These are phyloP conservation scores for Alternaria infectoria DNA, from an alignment of 2,329 filamentous ascomycete species.

Conservation along the genomic window DNA sequence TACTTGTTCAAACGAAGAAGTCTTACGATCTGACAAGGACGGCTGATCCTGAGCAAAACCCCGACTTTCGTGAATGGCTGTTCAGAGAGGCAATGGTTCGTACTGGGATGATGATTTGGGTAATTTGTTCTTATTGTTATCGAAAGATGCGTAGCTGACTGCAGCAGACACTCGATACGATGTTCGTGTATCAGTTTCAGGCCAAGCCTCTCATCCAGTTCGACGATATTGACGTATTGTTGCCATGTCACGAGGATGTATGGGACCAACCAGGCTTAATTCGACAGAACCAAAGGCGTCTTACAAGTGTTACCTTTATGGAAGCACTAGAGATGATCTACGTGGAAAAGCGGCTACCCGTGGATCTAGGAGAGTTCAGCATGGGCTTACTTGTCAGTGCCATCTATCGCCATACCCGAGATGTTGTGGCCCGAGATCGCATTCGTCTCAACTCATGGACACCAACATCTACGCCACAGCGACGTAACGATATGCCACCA, in stretches of 20 bases:
- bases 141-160: not conserved
- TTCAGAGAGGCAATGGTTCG: constrained; percentile 5
- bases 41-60: not conserved
- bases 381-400: constrained; percentile 58
- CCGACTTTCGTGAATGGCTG: not conserved
- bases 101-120: constrained; percentile 14
- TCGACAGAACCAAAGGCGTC: not conserved
- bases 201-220: constrained; percentile 14
- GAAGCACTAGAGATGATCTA: constrained; percentile 55
- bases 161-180: constrained; percentile 3
- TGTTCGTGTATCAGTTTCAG: constrained; percentile 15
- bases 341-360: constrained; percentile 56
- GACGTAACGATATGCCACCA: constrained; percentile 6
- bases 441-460: constrained; percentile 52
- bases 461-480: constrained; percentile 28
- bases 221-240: constrained; percentile 5
- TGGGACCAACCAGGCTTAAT: constrained; percentile 8
- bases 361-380: constrained; percentile 57
- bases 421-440: constrained; percentile 55
- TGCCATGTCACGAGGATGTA: constrained; percentile 17
- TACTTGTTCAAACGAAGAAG: not conserved
- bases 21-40: not conserved
- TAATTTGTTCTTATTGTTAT: not conserved
- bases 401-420: constrained; percentile 58
- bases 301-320: constrained; percentile 1